Base-by-base conservation (phyloP, 345 rosid genomes). In the Mangifera indica region DNA sequence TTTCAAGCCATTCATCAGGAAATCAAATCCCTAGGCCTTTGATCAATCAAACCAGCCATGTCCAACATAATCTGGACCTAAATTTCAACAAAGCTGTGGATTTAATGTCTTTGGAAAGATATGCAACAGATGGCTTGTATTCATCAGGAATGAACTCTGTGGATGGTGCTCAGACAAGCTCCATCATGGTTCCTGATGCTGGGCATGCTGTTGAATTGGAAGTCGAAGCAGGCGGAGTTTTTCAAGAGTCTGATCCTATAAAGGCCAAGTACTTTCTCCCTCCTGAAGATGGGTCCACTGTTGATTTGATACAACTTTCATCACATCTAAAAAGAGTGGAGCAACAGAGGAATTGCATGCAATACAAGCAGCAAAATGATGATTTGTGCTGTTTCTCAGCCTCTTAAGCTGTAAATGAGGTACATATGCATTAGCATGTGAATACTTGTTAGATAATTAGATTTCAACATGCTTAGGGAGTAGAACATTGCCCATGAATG, bases 241-340 rank as follows among this genome's bases (percentile, higher is more conserved):
- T 73, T 48, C 81, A 70, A 0, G 75, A 69, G 61, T 71, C 80
- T 0, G 74, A 60, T 42, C 46, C 77, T 60, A 66, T 64, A 29
- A 78, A 75, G 69, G 42, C 67, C 22, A 86, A 77, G 69, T 76
- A 75, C 22, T 53, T 22, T n/a, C 44, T 15, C 40, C 74, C 84
- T 58, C 75, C 76, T 54, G 79, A 78, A 66, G 68, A 74, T 57
- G 82, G 67, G 44, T 60, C 75, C 54, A 84, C 87, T 0, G 80
- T 86, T 40, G 75, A 84, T 73, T 84, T 84, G 80, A 85, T 86
- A 73, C 84, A 86, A 61, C 70, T 86, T 15, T 86, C 90, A 48
- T 82, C 90, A 2, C 81, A 82, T 76, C 86, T 86, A 34, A 83
- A 82, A 63, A 80, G 83, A 40, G 86, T 86, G 73, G 86, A 86